Evolutionary conservation across 306 rosid species (phyloP).

Genomic region (Comarum palustre): DNA sequence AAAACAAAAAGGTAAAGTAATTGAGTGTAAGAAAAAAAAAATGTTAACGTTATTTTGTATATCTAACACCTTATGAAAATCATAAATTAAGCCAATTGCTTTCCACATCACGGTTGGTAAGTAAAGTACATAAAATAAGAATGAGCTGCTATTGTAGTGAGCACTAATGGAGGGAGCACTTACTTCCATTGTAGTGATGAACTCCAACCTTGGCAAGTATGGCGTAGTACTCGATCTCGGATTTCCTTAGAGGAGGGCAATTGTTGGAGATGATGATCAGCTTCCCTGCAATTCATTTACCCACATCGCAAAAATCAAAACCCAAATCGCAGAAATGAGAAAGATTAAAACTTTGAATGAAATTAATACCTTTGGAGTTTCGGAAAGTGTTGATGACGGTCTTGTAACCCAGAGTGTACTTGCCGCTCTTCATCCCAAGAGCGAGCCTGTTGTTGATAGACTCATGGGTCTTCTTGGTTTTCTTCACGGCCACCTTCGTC

Average conservation of each 20-base stretch:
- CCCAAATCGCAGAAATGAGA: background rate
- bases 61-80: too few species aligned
- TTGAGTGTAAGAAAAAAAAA: too few species aligned
- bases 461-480: slow-evolving; percentile 44
- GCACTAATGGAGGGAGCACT: slow-evolving; percentile 14
- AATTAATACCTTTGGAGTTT: slow-evolving; percentile 30
- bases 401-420: slow-evolving; percentile 40
- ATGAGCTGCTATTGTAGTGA: too few species aligned
- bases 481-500: slow-evolving; percentile 15
- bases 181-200: slow-evolving; percentile 50
- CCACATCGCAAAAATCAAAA: background rate
- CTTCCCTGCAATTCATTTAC: slow-evolving; percentile 31
- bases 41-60: too few species aligned
- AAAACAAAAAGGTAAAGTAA: too few species aligned
- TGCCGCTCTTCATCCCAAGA: slow-evolving; percentile 34
- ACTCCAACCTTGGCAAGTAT: slow-evolving; percentile 46
- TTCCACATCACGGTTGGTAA: too few species aligned
- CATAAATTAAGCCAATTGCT: too few species aligned
- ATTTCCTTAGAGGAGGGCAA: slow-evolving; percentile 43
- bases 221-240: slow-evolving; percentile 50
- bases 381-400: slow-evolving; percentile 41
- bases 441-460: slow-evolving; percentile 29
- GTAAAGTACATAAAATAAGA: too few species aligned
- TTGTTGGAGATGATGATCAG: slow-evolving; percentile 42
- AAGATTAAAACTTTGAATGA: background rate